Evolutionary conservation across 768 basidiomycete genomes (phyloP).

Genomic region (Suillus subluteus): DNA sequence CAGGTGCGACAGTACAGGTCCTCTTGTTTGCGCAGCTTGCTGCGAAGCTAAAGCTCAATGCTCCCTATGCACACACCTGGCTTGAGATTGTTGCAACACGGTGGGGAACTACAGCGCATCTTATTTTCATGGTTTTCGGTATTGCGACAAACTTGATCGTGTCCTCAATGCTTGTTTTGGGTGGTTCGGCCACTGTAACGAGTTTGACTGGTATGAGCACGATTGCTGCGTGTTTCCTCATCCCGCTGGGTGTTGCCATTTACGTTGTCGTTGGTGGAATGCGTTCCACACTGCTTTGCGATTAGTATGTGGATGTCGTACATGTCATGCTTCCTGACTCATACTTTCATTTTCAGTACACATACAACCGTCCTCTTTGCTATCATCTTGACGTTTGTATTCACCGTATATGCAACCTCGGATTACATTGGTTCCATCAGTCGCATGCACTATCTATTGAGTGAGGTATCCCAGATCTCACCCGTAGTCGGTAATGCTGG

Average conservation of each 20-base stretch:
- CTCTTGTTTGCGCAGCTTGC: constrained; percentile 91
- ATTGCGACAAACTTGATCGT: constrained; percentile 91
- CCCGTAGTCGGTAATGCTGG: constrained; percentile 84
- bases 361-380: constrained; percentile 87
- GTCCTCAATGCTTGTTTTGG: constrained; percentile 82
- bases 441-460: constrained; percentile 80
- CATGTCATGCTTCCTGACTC: not conserved
- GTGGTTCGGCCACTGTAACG: constrained; percentile 86
- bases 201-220: constrained; percentile 90
- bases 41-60: constrained; percentile 90
- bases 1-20: constrained; percentile 88
- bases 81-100: constrained; percentile 81
- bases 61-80: constrained; percentile 87
- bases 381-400: constrained; percentile 77
- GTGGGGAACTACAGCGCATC: constrained; percentile 82
- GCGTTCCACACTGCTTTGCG: constrained; percentile 84
- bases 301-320: constrained; percentile 61
- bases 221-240: constrained; percentile 88
- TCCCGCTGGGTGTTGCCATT: constrained; percentile 84
- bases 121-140: constrained; percentile 91
- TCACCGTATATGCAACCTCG: constrained; percentile 83
- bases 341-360: constrained; percentile 49
- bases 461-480: constrained; percentile 48
- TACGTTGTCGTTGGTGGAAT: constrained; percentile 89
- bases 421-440: constrained; percentile 77